A percentile compares a stretch with the other conserved stretches of the same genome.
Conservation (phyloP, 352 stramenopile genomes). For the Blastocystis sp. region DNA sequence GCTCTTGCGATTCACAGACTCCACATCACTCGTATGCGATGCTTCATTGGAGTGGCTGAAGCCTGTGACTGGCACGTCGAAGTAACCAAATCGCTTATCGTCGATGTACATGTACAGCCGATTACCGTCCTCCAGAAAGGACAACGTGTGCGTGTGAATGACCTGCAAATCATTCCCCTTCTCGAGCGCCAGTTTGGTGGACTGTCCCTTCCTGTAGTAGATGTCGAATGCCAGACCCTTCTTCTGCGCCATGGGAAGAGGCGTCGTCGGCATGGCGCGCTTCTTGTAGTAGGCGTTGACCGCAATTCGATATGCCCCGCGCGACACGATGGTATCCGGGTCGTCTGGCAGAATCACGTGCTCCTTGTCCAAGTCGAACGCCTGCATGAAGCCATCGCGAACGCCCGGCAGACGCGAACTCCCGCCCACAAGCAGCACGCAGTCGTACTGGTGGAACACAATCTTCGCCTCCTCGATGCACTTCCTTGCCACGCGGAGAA, state of each 20-base stretch:
- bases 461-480: not conserved
- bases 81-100: no score
- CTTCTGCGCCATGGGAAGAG: not conserved
- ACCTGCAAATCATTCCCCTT: no score
- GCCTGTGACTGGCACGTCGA: no score
- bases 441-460: not conserved
- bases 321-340: not conserved
- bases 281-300: not conserved
- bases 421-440: conserved; percentile 33
- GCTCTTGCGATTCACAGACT: no score
- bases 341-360: not conserved
- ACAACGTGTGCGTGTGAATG: no score
- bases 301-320: not conserved
- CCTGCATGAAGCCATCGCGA: not conserved
- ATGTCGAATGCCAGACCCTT: not conserved
- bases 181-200: no score
- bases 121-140: no score
- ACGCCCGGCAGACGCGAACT: conserved; percentile 35
- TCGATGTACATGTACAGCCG: no score
- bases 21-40: no score
- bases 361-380: not conserved
- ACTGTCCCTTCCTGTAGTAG: no score
- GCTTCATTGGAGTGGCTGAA: no score
- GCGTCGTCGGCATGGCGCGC: not conserved
- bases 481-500: not conserved